Conservation (phyloP, 306 rosid genomes). For the Lupinus albus region DNA sequence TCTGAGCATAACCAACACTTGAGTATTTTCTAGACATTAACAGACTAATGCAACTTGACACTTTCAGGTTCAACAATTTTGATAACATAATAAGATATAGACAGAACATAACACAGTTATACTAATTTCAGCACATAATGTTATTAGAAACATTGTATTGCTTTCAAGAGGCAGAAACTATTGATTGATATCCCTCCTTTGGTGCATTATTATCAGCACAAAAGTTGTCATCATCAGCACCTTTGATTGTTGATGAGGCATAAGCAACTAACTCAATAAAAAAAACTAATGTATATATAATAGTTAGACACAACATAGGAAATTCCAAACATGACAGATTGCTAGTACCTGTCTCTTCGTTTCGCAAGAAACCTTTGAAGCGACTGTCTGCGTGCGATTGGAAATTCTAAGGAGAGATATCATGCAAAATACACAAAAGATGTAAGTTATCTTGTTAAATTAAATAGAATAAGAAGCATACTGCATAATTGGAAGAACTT, state of each 20-base stretch:
- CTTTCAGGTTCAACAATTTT: slow-evolving; percentile 9
- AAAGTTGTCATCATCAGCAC: slow-evolving; percentile 30
- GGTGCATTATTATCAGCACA: slow-evolving; percentile 27
- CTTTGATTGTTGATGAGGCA: slow-evolving; percentile 39
- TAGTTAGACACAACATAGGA: neutral
- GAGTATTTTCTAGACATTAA: neutral
- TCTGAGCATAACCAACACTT: neutral
- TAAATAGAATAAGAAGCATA: neutral
- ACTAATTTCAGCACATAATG: slow-evolving; percentile 9
- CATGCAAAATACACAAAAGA: slow-evolving; percentile 31
- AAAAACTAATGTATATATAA: neutral
- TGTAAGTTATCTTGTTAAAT: neutral
- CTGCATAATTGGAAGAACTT: neutral
- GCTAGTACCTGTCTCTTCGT: slow-evolving; percentile 62
- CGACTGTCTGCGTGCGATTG: slow-evolving; percentile 76
- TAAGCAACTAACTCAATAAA: slow-evolving; percentile 32
- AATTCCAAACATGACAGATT: slow-evolving; percentile 9
- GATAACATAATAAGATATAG: slow-evolving; percentile 12
- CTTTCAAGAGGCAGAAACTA: slow-evolving; percentile 33
- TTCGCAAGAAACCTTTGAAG: slow-evolving; percentile 81
- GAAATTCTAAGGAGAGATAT: slow-evolving; percentile 59
- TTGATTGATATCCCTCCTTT: slow-evolving; percentile 43
- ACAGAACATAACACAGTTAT: slow-evolving; percentile 24
- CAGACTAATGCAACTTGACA: slow-evolving; percentile 16
- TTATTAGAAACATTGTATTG: neutral